phyloP scores from a whole-genome alignment of 2,329 filamentous ascomycete genomes.

The Acephala macrosclerotiorum region DNA sequence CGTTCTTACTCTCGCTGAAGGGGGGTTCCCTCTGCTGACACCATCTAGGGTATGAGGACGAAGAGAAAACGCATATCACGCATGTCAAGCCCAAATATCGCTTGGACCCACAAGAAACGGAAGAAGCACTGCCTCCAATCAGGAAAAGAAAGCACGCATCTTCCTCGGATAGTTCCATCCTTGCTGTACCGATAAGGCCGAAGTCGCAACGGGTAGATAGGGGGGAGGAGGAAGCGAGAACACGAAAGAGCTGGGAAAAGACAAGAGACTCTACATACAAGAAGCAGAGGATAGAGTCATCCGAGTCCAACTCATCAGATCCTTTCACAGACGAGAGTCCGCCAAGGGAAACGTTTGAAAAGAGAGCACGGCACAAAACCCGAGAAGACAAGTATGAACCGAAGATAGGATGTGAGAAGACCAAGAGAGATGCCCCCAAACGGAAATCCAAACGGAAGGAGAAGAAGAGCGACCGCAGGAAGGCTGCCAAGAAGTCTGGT shows the following conservation, averaged over 20 bases:
- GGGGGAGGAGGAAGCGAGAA: background rate
- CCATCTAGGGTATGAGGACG: background rate
- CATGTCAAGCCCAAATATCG: background rate
- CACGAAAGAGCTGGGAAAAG: background rate
- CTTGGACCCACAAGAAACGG: slow-evolving; percentile 3
- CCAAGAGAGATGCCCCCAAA: slow-evolving; percentile 35
- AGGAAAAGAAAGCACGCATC: slow-evolving; percentile 22
- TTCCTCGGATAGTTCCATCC: slow-evolving; percentile 39
- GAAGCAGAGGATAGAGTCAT: slow-evolving; percentile 21
- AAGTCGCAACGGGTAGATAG: slow-evolving; percentile 7
- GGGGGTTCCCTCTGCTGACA: slow-evolving; percentile 16
- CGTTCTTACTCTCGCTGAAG: background rate
- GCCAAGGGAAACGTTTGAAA: slow-evolving; percentile 48
- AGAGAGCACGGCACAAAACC: slow-evolving; percentile 61
- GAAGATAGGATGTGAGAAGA: slow-evolving; percentile 42
- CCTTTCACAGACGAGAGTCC: slow-evolving; percentile 6
- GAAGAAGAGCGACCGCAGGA: slow-evolving; percentile 32
- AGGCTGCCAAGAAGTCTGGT: slow-evolving; percentile 36
- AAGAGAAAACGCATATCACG: background rate
- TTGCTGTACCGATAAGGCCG: slow-evolving; percentile 20
- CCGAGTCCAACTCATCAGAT: slow-evolving; percentile 8
- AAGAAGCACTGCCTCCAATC: slow-evolving; percentile 10
- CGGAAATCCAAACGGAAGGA: slow-evolving; percentile 31
- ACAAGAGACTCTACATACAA: slow-evolving; percentile 13
- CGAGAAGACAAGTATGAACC: slow-evolving; percentile 62